These are phyloP conservation scores for Eimeria falciformis DNA, from an alignment of 169 alveolate species.

Conservation along the genomic window DNA sequence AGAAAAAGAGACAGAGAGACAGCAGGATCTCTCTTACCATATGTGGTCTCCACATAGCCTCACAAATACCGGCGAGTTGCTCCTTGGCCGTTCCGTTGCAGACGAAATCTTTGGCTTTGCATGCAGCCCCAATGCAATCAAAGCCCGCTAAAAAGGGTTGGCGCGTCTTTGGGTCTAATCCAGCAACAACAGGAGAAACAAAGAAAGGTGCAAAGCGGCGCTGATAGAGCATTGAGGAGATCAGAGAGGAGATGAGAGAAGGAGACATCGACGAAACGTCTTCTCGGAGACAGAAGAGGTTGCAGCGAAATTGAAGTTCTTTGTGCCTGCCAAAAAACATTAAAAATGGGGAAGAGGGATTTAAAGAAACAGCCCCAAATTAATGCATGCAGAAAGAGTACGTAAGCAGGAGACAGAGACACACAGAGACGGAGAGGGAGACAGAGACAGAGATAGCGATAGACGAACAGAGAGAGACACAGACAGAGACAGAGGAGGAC, in stretches of 20 bases:
- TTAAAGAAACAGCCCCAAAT: conserved; percentile 15
- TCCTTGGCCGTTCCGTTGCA: conserved; percentile 97
- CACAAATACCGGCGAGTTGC: conserved; percentile 97
- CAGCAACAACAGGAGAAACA: conserved; percentile 82
- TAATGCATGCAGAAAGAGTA: conserved; percentile 13
- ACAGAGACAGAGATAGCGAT: not conserved
- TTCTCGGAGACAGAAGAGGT: conserved; percentile 81
- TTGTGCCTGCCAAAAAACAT: conserved; percentile 69
- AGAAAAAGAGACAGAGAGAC: not conserved
- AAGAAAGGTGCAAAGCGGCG: conserved; percentile 82
- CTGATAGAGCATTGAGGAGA: conserved; percentile 76
- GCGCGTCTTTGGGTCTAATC: conserved; percentile 50
- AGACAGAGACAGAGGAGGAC: not conserved
- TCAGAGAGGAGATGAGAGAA: conserved; percentile 19
- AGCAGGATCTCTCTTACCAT: not conserved
- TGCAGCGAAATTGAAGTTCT: conserved; percentile 77
- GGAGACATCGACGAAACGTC: conserved; percentile 61
- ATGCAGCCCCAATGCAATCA: conserved; percentile 82
- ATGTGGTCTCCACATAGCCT: conserved; percentile 93
- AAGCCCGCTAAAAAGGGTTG: conserved; percentile 75
- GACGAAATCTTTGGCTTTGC: conserved; percentile 88
- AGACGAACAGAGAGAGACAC: not conserved
- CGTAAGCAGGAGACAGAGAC: not conserved
- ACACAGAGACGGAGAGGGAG: not conserved
- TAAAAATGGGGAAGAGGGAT: too few species aligned